Evolutionary conservation across 768 basidiomycete genomes (phyloP), one percentile per base, ranked within the genome.

Genomic region (Amanita pseudoporphyria): DNA sequence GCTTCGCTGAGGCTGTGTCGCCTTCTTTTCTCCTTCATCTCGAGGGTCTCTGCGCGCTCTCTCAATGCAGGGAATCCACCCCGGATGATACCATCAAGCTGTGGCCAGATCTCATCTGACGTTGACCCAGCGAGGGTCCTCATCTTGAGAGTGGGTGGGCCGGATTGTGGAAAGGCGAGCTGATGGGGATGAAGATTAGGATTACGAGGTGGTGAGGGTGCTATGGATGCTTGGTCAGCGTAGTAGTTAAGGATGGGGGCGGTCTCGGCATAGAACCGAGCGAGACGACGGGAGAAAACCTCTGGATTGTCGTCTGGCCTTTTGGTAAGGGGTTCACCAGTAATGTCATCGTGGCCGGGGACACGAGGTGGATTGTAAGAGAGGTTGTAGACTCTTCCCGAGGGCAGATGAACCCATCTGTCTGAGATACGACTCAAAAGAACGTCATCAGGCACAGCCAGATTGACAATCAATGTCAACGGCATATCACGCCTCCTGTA

Each of bases 41-140:
- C 71, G 26, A 60, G 61, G 9, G 59, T 63, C 28, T 71, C 69
- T 14, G 62, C 57, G 21, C 77, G 74, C 61, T 81, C 78, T 51
- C 70, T 73, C 52, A 88, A 60, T 3, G 61, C 58, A 2, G 87
- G 84, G 60, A 86, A 86, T 2, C 72, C 63, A 21, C 68, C 65
- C 45, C 70, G 68, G 19, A 92, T 69, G 18, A 77, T 67, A 38
- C 65, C 65, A 53, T 91, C 88, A 9, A 95, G 73, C 55, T 82
- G 69, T 2, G 87, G 89, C 90, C 90, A 94, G 54, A 94, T 93
- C 63, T 92, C 87, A 58, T 93, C 87, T 2, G 86, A 88, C 6
- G 88, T 87, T 49, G 72, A 66, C 3, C 91, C 90, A 16, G 74
- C 70, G 26, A 95, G 63, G 2, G 81, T 80, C 38, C 75, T 71